A percentile compares a stretch with the other conserved stretches of the same genome.
Evolutionary conservation across 768 basidiomycete genomes (phyloP).

Genomic region (Boletus eberwhitei): DNA sequence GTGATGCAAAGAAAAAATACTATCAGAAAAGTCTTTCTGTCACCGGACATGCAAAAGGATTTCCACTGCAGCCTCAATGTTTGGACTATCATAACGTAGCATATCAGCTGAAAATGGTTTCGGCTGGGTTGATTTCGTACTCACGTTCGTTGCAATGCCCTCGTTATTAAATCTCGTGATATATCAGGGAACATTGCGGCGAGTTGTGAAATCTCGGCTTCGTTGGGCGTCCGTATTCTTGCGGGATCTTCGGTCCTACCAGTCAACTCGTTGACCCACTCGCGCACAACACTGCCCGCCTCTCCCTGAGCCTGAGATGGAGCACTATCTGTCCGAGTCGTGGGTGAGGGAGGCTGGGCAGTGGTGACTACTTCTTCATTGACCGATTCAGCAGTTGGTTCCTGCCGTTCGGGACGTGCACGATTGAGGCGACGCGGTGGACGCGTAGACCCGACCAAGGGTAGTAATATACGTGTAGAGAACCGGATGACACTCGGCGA

Average conservation of each 20-base stretch:
- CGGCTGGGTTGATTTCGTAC: constrained; percentile 8
- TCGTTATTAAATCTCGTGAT: constrained; percentile 66
- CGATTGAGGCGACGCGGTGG: constrained; percentile 66
- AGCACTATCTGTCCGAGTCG: constrained; percentile 21
- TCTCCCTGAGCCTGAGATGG: constrained; percentile 22
- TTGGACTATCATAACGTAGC: constrained; percentile 46
- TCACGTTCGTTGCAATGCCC: constrained; percentile 80
- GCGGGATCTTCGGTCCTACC: constrained; percentile 55
- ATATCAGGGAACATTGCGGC: constrained; percentile 83
- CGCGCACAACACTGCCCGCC: constrained; percentile 53
- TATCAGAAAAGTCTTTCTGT: background rate
- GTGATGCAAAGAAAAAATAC: background rate
- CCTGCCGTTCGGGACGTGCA: constrained; percentile 60
- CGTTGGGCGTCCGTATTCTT: constrained; percentile 67
- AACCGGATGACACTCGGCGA: constrained; percentile 57
- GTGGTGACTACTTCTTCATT: constrained; percentile 68
- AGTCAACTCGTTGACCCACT: constrained; percentile 79
- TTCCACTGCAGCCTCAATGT: constrained; percentile 80
- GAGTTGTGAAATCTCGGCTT: constrained; percentile 72
- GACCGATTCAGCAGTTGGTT: constrained; percentile 20
- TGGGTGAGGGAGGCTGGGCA: constrained; percentile 38
- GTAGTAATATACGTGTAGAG: constrained; percentile 54
- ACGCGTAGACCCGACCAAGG: constrained; percentile 63
- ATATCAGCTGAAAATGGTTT: constrained; percentile 2
- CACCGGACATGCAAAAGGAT: constrained; percentile 54